Conservation (phyloP, 257 asterid genomes). For the Scutellaria baicalensis region DNA sequence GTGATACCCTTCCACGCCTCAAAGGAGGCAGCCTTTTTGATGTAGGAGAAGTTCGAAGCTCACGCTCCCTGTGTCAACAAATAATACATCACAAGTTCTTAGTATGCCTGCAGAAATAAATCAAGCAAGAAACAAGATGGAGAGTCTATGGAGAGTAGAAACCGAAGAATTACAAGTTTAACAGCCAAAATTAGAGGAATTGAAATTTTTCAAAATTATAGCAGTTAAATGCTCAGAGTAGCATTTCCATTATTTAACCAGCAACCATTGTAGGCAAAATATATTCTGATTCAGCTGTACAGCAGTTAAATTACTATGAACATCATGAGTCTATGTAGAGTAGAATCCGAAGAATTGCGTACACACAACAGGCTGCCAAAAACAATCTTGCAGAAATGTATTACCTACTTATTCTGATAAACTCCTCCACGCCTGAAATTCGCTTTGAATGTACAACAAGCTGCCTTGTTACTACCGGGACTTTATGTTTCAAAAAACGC, state of each 20-base stretch:
- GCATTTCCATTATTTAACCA: not conserved
- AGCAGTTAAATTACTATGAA: not conserved
- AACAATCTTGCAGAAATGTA: not conserved
- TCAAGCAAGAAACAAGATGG: not conserved
- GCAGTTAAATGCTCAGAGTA: not conserved
- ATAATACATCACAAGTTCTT: not conserved
- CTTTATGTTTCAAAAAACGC: constrained; percentile 23
- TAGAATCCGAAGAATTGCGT: not conserved
- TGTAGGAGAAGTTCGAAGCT: constrained; percentile 48
- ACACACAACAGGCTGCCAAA: not conserved
- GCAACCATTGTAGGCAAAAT: not conserved
- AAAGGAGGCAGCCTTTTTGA: constrained; percentile 63
- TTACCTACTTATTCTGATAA: constrained; percentile 74
- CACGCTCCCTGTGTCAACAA: constrained; percentile 55
- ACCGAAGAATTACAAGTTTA: too few species aligned
- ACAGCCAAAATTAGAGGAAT: too few species aligned
- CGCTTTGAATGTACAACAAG: constrained; percentile 58
- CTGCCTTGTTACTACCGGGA: constrained; percentile 22
- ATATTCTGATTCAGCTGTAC: not conserved
- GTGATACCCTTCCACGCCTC: constrained; percentile 89
- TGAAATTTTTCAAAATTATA: too few species aligned
- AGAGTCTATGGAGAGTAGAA: too few species aligned
- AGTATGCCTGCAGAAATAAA: not conserved
- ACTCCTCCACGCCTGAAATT: constrained; percentile 84
- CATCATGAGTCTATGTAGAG: not conserved